Base-by-base conservation (phyloP, 345 rosid genomes). In the Eucalyptus regnans region DNA sequence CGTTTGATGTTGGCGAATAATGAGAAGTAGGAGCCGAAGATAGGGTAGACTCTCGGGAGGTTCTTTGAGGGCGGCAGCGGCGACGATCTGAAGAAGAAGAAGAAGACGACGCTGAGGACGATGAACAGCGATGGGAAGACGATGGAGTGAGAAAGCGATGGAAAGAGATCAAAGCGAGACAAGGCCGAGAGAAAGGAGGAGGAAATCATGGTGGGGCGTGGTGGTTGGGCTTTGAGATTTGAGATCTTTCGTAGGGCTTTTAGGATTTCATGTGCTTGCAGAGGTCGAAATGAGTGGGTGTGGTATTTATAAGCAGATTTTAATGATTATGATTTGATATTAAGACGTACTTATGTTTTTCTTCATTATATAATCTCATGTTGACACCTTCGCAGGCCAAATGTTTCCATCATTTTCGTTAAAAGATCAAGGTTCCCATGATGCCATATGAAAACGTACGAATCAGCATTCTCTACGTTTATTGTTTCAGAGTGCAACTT, bases 1-100 rank as follows among this genome's bases (percentile, higher is more conserved):
- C 94, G 91, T 64, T 89, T 87, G 27, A 84, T 89, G 89, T 94
- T 94, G 33, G 87, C 46, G 33, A 84, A 60, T 15, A 89, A 1
- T 4, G 88, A 88, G 9, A 94, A 88, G 86, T 86, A 79, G 81
- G 93, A 92, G 33, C 95, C 96, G 51, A 95, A 89, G 44, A 94
- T 25, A 0, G 96, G 96, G 86, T 93, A 93, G 12, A 93, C 89
- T 62, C 93, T 91, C 62, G 94, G 92, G 54, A 89, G 76, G 20
- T 87, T 49, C 56, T 16, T n/a, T 3, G 62, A 12, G 50, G 88
- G 60, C 27, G 50, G 80, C 48, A 4, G 80, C 46, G 51, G 50
- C 5, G n/a, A 54, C 4, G 27, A 54, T 12, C 8, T 17, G 9
- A 41, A 50, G 87, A 54, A 54, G 43, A 54, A 8, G 64, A 58